A percentile compares a stretch with the other conserved stretches of the same genome.
Conservation (phyloP, 805 yeast genomes). For the Myxozyma melibiosi region DNA sequence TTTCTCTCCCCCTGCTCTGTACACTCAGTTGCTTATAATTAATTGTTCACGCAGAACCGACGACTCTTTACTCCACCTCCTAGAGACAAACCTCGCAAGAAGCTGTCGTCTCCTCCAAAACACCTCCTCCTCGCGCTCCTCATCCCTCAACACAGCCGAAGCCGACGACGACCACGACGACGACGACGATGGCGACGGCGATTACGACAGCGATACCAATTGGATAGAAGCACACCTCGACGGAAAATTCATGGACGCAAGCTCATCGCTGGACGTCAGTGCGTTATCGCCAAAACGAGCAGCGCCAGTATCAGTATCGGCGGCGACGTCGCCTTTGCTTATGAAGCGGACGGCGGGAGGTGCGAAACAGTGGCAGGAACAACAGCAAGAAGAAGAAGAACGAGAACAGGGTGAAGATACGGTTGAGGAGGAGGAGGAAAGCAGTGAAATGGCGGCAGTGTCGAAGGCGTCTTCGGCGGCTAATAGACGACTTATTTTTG, state of each 20-base stretch:
- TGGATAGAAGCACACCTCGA: not conserved
- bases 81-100: slow-evolving; percentile 7
- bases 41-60: not conserved
- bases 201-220: not conserved
- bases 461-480: no score
- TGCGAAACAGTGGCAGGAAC: no score
- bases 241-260: not conserved
- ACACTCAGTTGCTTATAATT: not conserved
- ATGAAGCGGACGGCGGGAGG: no score
- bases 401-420: no score
- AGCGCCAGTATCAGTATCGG: not conserved
- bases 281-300: not conserved
- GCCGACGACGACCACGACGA: no score
- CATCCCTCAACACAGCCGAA: no score
- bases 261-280: not conserved
- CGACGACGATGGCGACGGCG: no score
- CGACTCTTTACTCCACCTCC: not conserved
- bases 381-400: no score
- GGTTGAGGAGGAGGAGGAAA: not conserved
- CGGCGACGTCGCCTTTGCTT: not conserved
- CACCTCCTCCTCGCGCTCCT: not conserved
- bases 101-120: not conserved
- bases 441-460: not conserved
- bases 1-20: not conserved
- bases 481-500: not conserved